These are phyloP conservation scores for Uromyces viciae-fabae DNA, from an alignment of 1,284 basidiomycete species.

Conservation along the genomic window DNA sequence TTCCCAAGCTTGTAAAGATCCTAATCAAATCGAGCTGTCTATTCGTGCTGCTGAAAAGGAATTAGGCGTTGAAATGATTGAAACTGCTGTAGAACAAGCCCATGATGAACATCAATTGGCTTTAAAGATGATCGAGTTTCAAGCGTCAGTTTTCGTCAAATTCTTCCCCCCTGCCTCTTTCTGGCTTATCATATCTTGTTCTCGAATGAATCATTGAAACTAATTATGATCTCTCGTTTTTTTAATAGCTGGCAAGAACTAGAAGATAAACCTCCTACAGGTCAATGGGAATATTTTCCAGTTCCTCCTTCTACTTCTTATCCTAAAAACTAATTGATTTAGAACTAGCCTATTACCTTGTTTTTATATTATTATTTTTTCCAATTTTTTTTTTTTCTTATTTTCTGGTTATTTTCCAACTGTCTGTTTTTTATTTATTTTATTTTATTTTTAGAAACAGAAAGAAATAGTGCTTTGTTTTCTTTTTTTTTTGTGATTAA, in stretches of 20 bases:
- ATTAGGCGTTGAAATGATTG: slow-evolving; percentile 66
- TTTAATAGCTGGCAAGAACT: slow-evolving; percentile 74
- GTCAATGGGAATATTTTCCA: slow-evolving; percentile 77
- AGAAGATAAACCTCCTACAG: slow-evolving; percentile 71
- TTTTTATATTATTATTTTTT: no score
- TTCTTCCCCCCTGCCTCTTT: background rate
- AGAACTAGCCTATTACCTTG: no score
- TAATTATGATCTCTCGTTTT: background rate
- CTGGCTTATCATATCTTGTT: background rate
- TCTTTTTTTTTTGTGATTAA: no score
- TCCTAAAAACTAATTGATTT: slow-evolving; percentile 36
- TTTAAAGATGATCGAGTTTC: slow-evolving; percentile 86
- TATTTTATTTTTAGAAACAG: no score
- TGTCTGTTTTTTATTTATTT: no score
- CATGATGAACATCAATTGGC: slow-evolving; percentile 74
- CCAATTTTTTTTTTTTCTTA: no score
- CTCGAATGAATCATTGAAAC: no score
- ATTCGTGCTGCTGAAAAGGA: slow-evolving; percentile 63
- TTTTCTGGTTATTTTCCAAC: no score
- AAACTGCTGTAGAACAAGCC: slow-evolving; percentile 74
- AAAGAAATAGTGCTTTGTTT: no score
- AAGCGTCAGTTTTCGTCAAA: slow-evolving; percentile 70
- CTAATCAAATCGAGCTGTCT: slow-evolving; percentile 45
- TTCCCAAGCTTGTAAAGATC: slow-evolving; percentile 48
- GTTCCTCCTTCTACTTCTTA: slow-evolving; percentile 37